phyloP scores from a whole-genome alignment of 805 yeast species.

The Kuraishia capsulata region DNA sequence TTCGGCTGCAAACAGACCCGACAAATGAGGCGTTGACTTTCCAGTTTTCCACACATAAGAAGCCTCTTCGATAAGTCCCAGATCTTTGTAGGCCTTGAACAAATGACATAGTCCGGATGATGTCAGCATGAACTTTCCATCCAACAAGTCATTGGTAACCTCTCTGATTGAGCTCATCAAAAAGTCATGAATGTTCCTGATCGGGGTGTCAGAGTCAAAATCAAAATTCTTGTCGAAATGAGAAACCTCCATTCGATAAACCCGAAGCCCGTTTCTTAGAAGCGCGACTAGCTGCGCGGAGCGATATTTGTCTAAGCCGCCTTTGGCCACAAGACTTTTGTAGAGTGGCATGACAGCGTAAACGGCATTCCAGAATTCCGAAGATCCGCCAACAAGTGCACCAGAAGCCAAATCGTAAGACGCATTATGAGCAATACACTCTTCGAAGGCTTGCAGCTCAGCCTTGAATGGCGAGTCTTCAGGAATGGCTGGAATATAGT shows the following conservation, averaged over 20 bases:
- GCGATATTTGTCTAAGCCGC: slow-evolving; percentile 36
- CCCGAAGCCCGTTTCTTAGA: slow-evolving; percentile 46
- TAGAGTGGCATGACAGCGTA: slow-evolving; percentile 41
- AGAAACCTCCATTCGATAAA: slow-evolving; percentile 44
- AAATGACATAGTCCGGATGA: slow-evolving; percentile 50
- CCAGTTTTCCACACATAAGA: slow-evolving; percentile 64
- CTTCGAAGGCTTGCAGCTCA: slow-evolving; percentile 44
- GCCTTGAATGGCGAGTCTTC: slow-evolving; percentile 38
- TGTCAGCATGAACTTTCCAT: slow-evolving; percentile 31
- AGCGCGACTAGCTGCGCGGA: slow-evolving; percentile 41
- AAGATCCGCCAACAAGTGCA: slow-evolving; percentile 27
- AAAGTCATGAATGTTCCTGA: slow-evolving; percentile 42
- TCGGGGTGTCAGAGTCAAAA: slow-evolving; percentile 46
- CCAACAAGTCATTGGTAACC: slow-evolving; percentile 40
- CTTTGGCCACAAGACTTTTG: slow-evolving; percentile 33
- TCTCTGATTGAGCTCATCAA: slow-evolving; percentile 41
- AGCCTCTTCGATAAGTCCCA: slow-evolving; percentile 53
- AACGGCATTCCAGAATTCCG: slow-evolving; percentile 44
- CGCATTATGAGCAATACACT: slow-evolving; percentile 28
- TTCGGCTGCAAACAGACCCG: slow-evolving; percentile 46
- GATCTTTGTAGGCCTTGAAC: slow-evolving; percentile 51
- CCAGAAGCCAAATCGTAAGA: slow-evolving; percentile 28
- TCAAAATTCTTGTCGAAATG: slow-evolving; percentile 51
- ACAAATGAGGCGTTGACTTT: slow-evolving; percentile 30
- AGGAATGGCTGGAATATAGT: slow-evolving; percentile 5